These are phyloP conservation scores for Didymella segeticola DNA, from an alignment of 2,329 filamentous ascomycete species.

Conservation along the genomic window DNA sequence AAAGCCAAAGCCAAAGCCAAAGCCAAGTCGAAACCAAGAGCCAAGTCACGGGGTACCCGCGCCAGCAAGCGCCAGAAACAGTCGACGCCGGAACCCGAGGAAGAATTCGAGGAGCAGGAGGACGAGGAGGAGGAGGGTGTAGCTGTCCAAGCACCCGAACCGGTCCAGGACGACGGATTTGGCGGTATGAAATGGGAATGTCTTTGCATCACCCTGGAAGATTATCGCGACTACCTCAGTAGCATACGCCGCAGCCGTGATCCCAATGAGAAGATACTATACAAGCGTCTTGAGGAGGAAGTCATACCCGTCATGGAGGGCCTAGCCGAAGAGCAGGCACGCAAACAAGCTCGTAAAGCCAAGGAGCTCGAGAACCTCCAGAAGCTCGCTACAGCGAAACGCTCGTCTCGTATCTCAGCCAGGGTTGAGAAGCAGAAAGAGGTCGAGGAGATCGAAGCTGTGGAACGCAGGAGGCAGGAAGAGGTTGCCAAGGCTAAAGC, in stretches of 20 bases:
- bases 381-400: constrained; percentile 90
- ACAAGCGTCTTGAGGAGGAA: constrained; percentile 74
- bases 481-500: constrained; percentile 69
- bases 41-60: constrained; percentile 61
- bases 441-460: constrained; percentile 74
- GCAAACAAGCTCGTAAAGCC: constrained; percentile 76
- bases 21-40: constrained; percentile 60
- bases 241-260: constrained; percentile 79
- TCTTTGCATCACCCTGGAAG: constrained; percentile 78
- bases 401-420: constrained; percentile 85
- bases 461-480: constrained; percentile 68
- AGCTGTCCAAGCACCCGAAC: constrained; percentile 43
- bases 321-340: constrained; percentile 70
- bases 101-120: constrained; percentile 51
- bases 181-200: constrained; percentile 90
- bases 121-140: constrained; percentile 45
- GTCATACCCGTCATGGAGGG: constrained; percentile 85
- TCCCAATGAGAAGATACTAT: constrained; percentile 81
- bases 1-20: constrained; percentile 58
- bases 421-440: constrained; percentile 80
- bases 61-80: constrained; percentile 75
- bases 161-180: constrained; percentile 65
- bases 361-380: constrained; percentile 82
- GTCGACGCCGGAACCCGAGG: constrained; percentile 54
- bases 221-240: constrained; percentile 75